Conservation (phyloP, 1,139 yeast genomes). For the Saccharomycopsis crataegensis region DNA sequence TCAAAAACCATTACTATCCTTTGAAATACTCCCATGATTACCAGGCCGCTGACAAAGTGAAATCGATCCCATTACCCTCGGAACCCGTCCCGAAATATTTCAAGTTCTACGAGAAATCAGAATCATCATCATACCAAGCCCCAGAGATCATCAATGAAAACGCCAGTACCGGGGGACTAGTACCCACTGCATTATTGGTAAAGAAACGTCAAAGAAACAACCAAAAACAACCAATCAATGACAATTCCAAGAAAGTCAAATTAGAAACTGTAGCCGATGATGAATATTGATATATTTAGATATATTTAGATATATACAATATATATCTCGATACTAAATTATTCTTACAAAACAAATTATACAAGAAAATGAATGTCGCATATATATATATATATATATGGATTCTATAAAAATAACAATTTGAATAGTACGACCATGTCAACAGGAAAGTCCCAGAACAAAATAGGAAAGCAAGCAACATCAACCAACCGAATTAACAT, state of each 20-base stretch:
- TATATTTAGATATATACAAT: no score
- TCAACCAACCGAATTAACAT: no score
- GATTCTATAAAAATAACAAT: no score
- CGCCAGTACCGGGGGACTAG: slow-evolving; percentile 1
- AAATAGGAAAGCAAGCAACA: no score
- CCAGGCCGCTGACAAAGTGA: background rate
- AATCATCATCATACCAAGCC: background rate
- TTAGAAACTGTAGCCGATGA: slow-evolving; percentile 10
- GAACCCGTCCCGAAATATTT: slow-evolving; percentile 17
- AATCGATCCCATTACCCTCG: slow-evolving; percentile 15
- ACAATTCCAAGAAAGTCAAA: slow-evolving; percentile 2
- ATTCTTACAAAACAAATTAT: no score
- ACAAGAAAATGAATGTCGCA: no score
- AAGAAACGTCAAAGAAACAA: background rate
- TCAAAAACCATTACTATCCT: slow-evolving; percentile 14
- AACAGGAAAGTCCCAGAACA: no score
- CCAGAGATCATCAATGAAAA: background rate
- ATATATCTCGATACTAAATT: no score
- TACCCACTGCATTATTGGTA: slow-evolving; percentile 7
- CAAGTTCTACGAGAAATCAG: slow-evolving; percentile 5
- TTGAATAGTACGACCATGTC: no score
- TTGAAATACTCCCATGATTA: slow-evolving; percentile 4
- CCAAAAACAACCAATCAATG: background rate
- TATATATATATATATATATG: no score
- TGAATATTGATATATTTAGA: background rate